A percentile compares a stretch with the other conserved stretches of the same genome.
Conservation (phyloP, 148 eudicot genomes). For the Rhododendron vialii region DNA sequence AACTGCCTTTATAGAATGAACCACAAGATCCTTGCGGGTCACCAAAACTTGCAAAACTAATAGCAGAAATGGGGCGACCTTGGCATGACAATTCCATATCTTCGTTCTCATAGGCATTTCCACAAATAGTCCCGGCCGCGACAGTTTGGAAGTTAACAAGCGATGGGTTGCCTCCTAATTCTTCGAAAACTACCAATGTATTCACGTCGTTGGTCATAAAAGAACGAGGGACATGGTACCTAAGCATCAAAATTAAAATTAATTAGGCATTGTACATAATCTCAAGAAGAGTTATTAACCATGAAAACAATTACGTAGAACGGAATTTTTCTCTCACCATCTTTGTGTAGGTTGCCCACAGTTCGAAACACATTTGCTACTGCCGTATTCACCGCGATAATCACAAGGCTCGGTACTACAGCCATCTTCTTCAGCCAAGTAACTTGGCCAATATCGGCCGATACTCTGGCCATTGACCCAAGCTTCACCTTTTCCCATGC, state of each 20-base stretch:
- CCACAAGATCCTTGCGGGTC: conserved; percentile 49
- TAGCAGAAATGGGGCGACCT: conserved; percentile 32
- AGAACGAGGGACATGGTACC: conserved; percentile 73
- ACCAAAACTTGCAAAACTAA: conserved; percentile 52
- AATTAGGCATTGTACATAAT: background rate
- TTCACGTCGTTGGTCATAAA: conserved; percentile 35
- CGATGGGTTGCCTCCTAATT: conserved; percentile 63
- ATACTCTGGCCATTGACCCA: conserved; percentile 50
- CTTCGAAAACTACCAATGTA: conserved; percentile 60
- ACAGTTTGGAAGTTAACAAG: conserved; percentile 52
- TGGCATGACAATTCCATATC: conserved; percentile 38
- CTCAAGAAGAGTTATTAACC: background rate
- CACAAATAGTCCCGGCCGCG: conserved; percentile 33
- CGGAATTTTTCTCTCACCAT: conserved; percentile 23
- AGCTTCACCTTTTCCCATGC: conserved; percentile 48
- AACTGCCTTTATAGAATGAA: conserved; percentile 32
- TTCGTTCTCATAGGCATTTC: conserved; percentile 39
- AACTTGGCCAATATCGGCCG: conserved; percentile 52
- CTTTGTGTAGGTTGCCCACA: conserved; percentile 64
- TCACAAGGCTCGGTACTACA: conserved; percentile 49
- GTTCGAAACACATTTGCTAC: conserved; percentile 33
- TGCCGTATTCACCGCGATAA: conserved; percentile 49
- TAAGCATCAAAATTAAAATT: background rate
- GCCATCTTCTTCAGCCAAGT: conserved; percentile 30
- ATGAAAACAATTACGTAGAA: background rate